These are phyloP conservation scores for Areca catechu DNA, from an alignment of 176 grass and related monocot genomes.

Conservation along the genomic window DNA sequence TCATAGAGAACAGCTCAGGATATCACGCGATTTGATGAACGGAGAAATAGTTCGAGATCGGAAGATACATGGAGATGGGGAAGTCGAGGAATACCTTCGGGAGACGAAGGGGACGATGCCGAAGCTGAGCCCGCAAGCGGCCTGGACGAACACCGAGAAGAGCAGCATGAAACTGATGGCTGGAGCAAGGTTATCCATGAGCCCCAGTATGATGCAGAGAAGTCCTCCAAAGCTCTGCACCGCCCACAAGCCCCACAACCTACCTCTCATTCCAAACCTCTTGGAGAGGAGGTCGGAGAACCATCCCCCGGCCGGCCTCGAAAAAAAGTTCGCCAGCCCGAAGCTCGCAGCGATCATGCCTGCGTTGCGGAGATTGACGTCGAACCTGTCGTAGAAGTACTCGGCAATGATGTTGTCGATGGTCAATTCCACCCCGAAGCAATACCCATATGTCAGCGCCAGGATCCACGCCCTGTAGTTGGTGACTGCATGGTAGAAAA, in stretches of 20 bases:
- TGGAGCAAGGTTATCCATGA: conserved; percentile 27
- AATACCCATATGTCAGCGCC: conserved; percentile 81
- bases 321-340: conserved; percentile 73
- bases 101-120: conserved; percentile 85
- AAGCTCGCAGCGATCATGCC: conserved; percentile 85
- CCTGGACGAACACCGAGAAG: conserved; percentile 86
- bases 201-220: conserved; percentile 52
- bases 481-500: conserved; percentile 49
- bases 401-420: conserved; percentile 90
- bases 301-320: conserved; percentile 54
- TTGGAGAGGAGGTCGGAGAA: conserved; percentile 67
- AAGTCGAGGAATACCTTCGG: conserved; percentile 17
- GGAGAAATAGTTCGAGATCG: too few species aligned
- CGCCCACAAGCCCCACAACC: conserved; percentile 79
- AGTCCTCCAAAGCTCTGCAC: conserved; percentile 62
- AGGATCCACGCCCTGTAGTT: conserved; percentile 83
- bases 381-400: conserved; percentile 88
- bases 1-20: too few species aligned
- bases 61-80: too few species aligned
- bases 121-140: conserved; percentile 74
- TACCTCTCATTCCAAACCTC: conserved; percentile 61
- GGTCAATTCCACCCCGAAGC: conserved; percentile 83
- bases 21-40: too few species aligned
- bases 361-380: conserved; percentile 50
- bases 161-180: conserved; percentile 69